Evolutionary conservation across 768 basidiomycete species (phyloP), one percentile per base, ranked within the genome.

Genomic region (Podaxis sp.): DNA sequence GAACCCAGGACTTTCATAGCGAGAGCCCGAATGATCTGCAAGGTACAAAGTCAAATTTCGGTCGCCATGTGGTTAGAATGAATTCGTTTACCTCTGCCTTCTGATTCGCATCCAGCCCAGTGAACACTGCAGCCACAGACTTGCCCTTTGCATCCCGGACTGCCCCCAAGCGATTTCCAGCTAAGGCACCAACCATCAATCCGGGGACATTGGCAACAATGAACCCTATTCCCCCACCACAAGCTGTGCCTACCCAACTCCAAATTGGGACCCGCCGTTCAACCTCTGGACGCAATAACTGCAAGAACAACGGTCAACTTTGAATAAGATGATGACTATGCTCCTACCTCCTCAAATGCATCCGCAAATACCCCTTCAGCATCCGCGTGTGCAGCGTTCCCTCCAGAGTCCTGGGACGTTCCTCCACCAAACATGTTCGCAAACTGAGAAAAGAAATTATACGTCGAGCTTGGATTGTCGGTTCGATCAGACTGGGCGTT

Each of bases 71-170:
- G 5, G n/a, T 48, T 25, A 32, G 32, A 32, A 32, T 7, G 50
- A 35, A 38, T 23, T 53, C 52, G 68, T 77, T 64, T 67, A 92
- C 94, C 85, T 96, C 91, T 51, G 94, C 93, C 71, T 92, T 95
- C 79, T 95, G 89, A 54, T 76, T 77, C 2, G 85, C 82, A 16
- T 85, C 88, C 25, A 97, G 79, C 21, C 90, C 83, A 50, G 78
- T 74, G 71, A 98, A 98, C 16, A 97, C 95, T 7, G 89, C 82
- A 2, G 91, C 93, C 23, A 98, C 94, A 63, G 89, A 90, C 80
- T 92, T 93, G 9, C 95, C 91, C 76, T 98, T 98, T 3, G 95
- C 95, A 68, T 98, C 95, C 60, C 95, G 80, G 50, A 98, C 79
- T 2, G 94, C 93, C 46, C 95, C 95, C 28, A 97, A 74, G n/a